Base-by-base conservation (phyloP, 2,329 filamentous ascomycete species). In the Aspergillus jensenii region DNA sequence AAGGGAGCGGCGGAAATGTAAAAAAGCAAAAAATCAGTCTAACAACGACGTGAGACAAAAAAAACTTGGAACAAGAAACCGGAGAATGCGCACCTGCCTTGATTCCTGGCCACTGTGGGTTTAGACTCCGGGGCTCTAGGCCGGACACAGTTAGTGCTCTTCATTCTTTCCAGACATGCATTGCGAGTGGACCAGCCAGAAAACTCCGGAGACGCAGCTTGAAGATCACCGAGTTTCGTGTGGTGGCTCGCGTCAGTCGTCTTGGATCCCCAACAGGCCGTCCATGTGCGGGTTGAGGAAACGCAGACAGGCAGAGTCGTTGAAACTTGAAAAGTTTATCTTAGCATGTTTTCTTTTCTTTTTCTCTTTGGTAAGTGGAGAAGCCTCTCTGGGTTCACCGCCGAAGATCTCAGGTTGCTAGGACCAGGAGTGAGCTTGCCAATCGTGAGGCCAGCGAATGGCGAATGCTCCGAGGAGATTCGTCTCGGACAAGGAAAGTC, bases 171-270 rank as follows among this genome's bases (percentile, higher is more conserved):
- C 59, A 59, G 49, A 60, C 58, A 59, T 59, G 47, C 58, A 56
- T 44, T 50, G 43, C 47, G 43, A 44, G 54, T 61, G 58, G 60
- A 58, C 63, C 61, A 64, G 52, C 61, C 61, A 63, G 48, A 62
- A 59, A 56, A 60, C 61, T 61, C 60, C 63, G 58, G 55, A 61
- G 52, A 59, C 63, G 63, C 63, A 63, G 62, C 55, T 56, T 59
- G 62, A 62, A 62, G 63, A 65, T 65, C 62, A 61, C 60, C 62
- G 40, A 55, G 44, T n/a, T 49, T 49, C 47, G 50, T 27, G 37
- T 31, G 27, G 9, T 31, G 27, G 27, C 27, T 31, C 27, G 27
- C 27, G 27, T 31, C 27, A 31, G 27, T 21, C 33, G 31, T 31
- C 3, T 9, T 31, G 3, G 27, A 11, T 33, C 21, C 25, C 39